Evolutionary conservation across 2,329 filamentous ascomycete species (phyloP).

Genomic region (Monosporascus ibericus): DNA sequence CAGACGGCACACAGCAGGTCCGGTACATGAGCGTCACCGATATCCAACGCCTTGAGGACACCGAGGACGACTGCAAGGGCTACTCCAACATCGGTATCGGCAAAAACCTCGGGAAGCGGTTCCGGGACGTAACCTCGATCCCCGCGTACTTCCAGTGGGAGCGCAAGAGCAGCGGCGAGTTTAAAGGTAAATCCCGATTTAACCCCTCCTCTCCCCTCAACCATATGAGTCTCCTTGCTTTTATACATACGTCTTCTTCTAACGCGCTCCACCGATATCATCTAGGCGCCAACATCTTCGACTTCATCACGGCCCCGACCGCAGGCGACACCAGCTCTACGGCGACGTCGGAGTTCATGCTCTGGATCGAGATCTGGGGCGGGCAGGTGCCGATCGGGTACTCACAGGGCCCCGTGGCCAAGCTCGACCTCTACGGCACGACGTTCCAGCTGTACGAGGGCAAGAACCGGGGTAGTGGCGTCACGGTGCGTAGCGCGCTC

Average conservation of each 20-base stretch:
- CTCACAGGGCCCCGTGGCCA: slow-evolving; percentile 12
- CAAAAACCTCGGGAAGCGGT: slow-evolving; percentile 2
- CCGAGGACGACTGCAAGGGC: slow-evolving; percentile 7
- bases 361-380: slow-evolving; percentile 17
- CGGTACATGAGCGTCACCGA: slow-evolving; percentile 4
- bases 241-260: background rate
- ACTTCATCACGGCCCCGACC: slow-evolving; percentile 15
- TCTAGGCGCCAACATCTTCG: slow-evolving; percentile 16
- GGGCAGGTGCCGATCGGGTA: slow-evolving; percentile 17
- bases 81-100: slow-evolving; percentile 8
- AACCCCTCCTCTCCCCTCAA: background rate
- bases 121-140: slow-evolving; percentile 1
- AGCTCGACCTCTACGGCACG: slow-evolving; percentile 13
- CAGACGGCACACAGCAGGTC: slow-evolving; percentile 2
- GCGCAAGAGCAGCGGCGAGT: slow-evolving; percentile 1
- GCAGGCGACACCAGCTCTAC: slow-evolving; percentile 8
- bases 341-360: slow-evolving; percentile 17
- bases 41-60: slow-evolving; percentile 2
- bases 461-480: slow-evolving; percentile 13
- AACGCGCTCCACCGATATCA: background rate
- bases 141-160: slow-evolving; percentile 4
- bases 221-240: background rate
- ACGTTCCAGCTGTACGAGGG: slow-evolving; percentile 18
- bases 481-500: slow-evolving; percentile 16
- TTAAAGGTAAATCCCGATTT: slow-evolving; percentile 2